Base-by-base conservation (phyloP, 139 green algal genomes). In the Desmodesmus armatus region DNA sequence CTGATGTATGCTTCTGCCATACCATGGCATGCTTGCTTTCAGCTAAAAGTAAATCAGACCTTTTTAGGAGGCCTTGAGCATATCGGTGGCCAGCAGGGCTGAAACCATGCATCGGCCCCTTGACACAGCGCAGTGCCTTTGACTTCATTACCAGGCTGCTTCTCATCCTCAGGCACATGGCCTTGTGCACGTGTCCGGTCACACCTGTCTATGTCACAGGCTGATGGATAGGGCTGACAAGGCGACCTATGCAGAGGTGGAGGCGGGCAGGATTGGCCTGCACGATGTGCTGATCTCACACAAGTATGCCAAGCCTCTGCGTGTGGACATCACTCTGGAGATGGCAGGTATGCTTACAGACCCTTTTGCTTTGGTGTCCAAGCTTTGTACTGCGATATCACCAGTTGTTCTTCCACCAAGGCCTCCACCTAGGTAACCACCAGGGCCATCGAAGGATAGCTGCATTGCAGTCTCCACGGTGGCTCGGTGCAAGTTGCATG, bases 261-360 rank as follows among this genome's bases (percentile, higher is more conserved):
- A 44, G 7, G 67, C 60, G 0, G 62, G 78, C 2, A 23, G 37
- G 7, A 27, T 91, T 21, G 40, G 19, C 21, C 37, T 63, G 7
- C 29, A 82, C 60, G 40, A 77, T 75, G 83, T 84, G 71, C 17
- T 55, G 29, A 63, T 91, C 19, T 78, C 72, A 17, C 87, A 91
- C 87, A 88, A 91, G 40, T 91, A 85, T 65, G 85, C 87, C 9
- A 83, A 88, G 41, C 72, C 83, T 2, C 35, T 80, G n/a, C 29
- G 21, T 6, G 87, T 91, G 62, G 78, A 88, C 53, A 78, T 91
- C 63, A 87, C 65, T 21, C 63, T 86, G 2, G 74, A 89, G 37
- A 33, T 89, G n/a, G 84, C 75, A 69, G 82, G 87, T 87, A 37
- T 40, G 80, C 7, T 39, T n/a, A n/a, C n/a, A n/a, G n/a, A n/a